Conservation (phyloP, 2,329 filamentous ascomycete genomes). For the Trichoderma sp. region DNA sequence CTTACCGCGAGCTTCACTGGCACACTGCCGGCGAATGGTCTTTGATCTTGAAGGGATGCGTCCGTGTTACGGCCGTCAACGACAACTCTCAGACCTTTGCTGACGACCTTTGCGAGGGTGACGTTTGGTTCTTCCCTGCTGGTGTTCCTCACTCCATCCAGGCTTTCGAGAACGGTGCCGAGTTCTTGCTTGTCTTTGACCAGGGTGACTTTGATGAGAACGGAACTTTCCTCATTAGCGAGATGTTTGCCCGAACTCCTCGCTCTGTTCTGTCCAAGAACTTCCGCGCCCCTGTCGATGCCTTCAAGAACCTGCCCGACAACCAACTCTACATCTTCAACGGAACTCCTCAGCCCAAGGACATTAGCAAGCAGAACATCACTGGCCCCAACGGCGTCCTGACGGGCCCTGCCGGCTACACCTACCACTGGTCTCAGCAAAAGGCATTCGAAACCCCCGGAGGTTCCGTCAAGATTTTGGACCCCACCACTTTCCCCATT, state of each 20-base stretch:
- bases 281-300: conserved; percentile 48
- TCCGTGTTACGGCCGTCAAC: conserved; percentile 53
- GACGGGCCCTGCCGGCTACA: conserved; percentile 43
- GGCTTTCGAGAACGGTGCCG: conserved; percentile 54
- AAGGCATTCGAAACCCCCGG: conserved; percentile 53
- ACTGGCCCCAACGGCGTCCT: conserved; percentile 48
- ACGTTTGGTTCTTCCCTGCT: conserved; percentile 57
- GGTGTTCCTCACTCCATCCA: conserved; percentile 55
- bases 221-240: conserved; percentile 58
- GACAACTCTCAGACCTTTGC: conserved; percentile 51
- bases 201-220: conserved; percentile 60
- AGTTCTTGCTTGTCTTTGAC: conserved; percentile 64
- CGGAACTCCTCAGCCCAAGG: conserved; percentile 48
- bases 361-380: conserved; percentile 49
- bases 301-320: conserved; percentile 49
- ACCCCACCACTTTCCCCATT: conserved; percentile 58
- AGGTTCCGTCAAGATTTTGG: conserved; percentile 61
- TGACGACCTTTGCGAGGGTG: conserved; percentile 39
- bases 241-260: conserved; percentile 53
- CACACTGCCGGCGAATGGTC: conserved; percentile 57
- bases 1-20: conserved; percentile 66
- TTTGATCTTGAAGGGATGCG: conserved; percentile 54
- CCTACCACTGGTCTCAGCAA: conserved; percentile 55
- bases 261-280: conserved; percentile 58
- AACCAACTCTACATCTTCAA: conserved; percentile 56